These are phyloP conservation scores for Dictyostelium discoideum DNA, from an alignment of 78 protist species.

Conservation along the genomic window DNA sequence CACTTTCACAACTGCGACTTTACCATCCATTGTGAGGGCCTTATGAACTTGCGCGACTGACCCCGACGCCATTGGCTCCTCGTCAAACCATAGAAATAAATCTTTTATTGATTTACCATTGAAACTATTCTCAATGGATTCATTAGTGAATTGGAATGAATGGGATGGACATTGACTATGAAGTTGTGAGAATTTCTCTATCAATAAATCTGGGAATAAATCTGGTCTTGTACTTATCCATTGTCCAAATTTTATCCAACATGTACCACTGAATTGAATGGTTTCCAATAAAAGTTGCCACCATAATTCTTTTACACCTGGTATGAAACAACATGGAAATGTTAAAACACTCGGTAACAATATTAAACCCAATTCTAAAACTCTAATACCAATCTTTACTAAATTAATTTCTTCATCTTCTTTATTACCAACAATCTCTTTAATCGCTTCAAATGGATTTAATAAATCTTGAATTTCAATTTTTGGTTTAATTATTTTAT, in stretches of 20 bases:
- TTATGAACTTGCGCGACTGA: constrained; percentile 84
- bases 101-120: neutral
- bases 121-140: constrained; percentile 21
- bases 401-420: neutral
- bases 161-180: constrained; percentile 80
- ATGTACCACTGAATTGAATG: constrained; percentile 61
- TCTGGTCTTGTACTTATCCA: constrained; percentile 85
- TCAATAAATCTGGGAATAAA: constrained; percentile 54
- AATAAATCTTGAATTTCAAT: neutral
- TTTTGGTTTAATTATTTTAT: neutral
- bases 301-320: constrained; percentile 25
- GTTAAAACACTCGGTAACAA: constrained; percentile 33
- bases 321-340: constrained; percentile 23
- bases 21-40: constrained; percentile 49
- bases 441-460: constrained; percentile 45
- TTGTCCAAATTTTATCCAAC: constrained; percentile 85
- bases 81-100: constrained; percentile 52
- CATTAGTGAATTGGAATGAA: constrained; percentile 14
- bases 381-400: neutral
- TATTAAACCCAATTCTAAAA: constrained; percentile 8
- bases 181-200: constrained; percentile 35
- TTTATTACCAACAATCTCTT: constrained; percentile 13
- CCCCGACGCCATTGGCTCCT: constrained; percentile 81
- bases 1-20: constrained; percentile 76
- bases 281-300: constrained; percentile 44